Conservation (phyloP, 345 rosid genomes). For the Dimocarpus longan region DNA sequence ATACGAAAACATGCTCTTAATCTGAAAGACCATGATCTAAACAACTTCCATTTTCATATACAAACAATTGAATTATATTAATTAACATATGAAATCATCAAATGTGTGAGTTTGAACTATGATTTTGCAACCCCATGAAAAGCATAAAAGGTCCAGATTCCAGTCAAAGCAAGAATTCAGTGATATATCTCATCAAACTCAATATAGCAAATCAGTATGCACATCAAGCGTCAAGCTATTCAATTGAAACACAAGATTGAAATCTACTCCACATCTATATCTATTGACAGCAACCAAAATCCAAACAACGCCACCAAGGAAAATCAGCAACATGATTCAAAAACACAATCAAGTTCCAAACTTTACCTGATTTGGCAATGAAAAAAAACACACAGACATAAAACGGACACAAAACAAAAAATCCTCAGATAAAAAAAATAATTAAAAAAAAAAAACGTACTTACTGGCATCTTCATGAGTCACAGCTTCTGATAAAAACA, state of each 20-base stretch:
- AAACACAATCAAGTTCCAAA: slow-evolving; percentile 27
- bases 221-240: slow-evolving; percentile 4
- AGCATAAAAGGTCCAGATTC: slow-evolving; percentile 19
- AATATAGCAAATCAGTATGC: neutral
- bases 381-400: neutral
- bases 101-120: slow-evolving; percentile 10
- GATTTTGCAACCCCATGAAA: slow-evolving; percentile 4
- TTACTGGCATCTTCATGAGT: slow-evolving; percentile 98
- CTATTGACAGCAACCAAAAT: slow-evolving; percentile 5
- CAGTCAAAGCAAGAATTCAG: slow-evolving; percentile 22
- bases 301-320: slow-evolving; percentile 5
- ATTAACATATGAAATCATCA: slow-evolving; percentile 1
- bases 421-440: slow-evolving; percentile 25
- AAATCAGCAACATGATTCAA: neutral
- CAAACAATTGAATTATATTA: neutral
- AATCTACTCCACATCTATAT: slow-evolving; percentile 15
- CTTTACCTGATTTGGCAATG: slow-evolving; percentile 29
- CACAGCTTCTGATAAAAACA: slow-evolving; percentile 36
- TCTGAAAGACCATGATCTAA: neutral
- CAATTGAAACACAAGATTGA: slow-evolving; percentile 11
- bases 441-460: slow-evolving; percentile 63
- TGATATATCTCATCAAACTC: neutral
- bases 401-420: slow-evolving; percentile 2
- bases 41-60: neutral
- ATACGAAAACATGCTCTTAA: neutral